These are phyloP conservation scores for Pugionium dolabratum DNA, from an alignment of 345 rosid genomes.

Conservation along the genomic window DNA sequence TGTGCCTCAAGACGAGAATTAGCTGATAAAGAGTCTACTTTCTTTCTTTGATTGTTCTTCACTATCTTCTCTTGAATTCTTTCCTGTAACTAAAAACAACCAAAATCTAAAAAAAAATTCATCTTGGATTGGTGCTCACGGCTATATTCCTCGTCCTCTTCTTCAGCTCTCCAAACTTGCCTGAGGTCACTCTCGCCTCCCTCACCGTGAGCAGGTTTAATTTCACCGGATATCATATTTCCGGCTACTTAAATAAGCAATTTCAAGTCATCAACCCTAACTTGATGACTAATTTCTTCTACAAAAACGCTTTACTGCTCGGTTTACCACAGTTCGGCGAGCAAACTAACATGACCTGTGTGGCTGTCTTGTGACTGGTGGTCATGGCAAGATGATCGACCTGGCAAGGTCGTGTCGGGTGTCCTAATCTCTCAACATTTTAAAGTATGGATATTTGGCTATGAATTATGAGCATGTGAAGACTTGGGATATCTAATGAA, in stretches of 20 bases:
- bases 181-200: slow-evolving; percentile 22
- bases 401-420: neutral
- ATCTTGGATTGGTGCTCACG: neutral
- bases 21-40: too few relatives aligned
- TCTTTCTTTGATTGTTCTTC: too few relatives aligned
- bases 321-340: slow-evolving; percentile 20
- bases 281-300: slow-evolving; percentile 6
- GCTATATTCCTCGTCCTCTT: neutral
- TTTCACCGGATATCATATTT: slow-evolving; percentile 12
- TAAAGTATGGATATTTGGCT: neutral
- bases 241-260: slow-evolving; percentile 10
- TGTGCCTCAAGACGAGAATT: too few relatives aligned
- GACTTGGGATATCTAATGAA: slow-evolving; percentile 15
- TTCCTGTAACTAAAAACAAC: too few relatives aligned
- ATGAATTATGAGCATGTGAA: slow-evolving; percentile 9
- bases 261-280: slow-evolving; percentile 19
- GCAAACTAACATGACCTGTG: slow-evolving; percentile 7
- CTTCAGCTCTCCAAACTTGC: neutral
- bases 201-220: slow-evolving; percentile 16
- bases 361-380: neutral
- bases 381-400: slow-evolving; percentile 21
- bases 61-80: too few relatives aligned
- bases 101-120: too few relatives aligned
- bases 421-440: neutral
- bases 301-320: slow-evolving; percentile 3